Evolutionary conservation across 2,329 filamentous ascomycete species (phyloP).

Genomic region (Hypoxylon sp.): DNA sequence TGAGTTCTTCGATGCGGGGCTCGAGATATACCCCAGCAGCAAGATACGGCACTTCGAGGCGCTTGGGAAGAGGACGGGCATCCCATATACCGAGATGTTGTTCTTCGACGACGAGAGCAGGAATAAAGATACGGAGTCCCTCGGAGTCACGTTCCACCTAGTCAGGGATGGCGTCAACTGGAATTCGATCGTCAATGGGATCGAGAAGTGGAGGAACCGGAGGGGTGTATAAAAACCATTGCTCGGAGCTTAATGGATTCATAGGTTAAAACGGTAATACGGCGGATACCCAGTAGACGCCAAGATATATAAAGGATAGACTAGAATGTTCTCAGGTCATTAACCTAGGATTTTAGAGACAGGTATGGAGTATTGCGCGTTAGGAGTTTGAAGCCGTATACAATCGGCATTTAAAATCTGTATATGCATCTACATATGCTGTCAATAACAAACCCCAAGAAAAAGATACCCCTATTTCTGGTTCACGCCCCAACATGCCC

Average conservation of each 20-base stretch:
- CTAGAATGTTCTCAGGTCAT: background rate
- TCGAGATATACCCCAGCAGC: slow-evolving; percentile 78
- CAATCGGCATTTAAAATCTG: slow-evolving; percentile 1
- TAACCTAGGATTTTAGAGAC: background rate
- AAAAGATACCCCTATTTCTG: slow-evolving; percentile 10
- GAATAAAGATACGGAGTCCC: slow-evolving; percentile 81
- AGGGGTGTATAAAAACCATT: slow-evolving; percentile 55
- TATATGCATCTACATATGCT: slow-evolving; percentile 5
- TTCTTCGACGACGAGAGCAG: slow-evolving; percentile 95
- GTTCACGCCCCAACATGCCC: slow-evolving; percentile 17
- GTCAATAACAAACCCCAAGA: slow-evolving; percentile 3
- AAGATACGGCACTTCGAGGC: slow-evolving; percentile 89
- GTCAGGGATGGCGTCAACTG: slow-evolving; percentile 83
- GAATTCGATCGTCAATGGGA: slow-evolving; percentile 81
- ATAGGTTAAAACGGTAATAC: background rate
- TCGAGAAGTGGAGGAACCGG: slow-evolving; percentile 83
- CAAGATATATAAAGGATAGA: slow-evolving; percentile 2
- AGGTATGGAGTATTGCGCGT: slow-evolving; percentile 5
- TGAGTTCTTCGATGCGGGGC: slow-evolving; percentile 68
- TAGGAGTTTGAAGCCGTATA: slow-evolving; percentile 13
- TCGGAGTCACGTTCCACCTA: slow-evolving; percentile 88
- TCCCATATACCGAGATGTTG: slow-evolving; percentile 85
- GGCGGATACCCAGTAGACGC: background rate
- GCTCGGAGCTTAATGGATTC: background rate
- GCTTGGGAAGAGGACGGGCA: slow-evolving; percentile 75